Conservation (phyloP, 2,329 filamentous ascomycete genomes). For the Alternaria arbusti region DNA sequence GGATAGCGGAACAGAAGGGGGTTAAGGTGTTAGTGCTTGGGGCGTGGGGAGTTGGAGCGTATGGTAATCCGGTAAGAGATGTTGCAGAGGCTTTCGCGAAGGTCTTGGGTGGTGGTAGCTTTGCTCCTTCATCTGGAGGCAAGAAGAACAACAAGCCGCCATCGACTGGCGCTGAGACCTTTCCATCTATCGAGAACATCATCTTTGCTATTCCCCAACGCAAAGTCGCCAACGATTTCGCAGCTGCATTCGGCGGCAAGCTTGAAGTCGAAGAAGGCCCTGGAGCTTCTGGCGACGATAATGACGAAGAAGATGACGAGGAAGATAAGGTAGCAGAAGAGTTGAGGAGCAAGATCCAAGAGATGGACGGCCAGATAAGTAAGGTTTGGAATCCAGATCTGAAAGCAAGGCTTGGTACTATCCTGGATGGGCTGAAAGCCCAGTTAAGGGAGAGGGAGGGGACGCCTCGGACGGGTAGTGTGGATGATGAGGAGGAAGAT, state of each 20-base stretch:
- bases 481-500: background rate
- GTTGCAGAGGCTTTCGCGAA: slow-evolving; percentile 63
- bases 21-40: slow-evolving; percentile 63
- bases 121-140: slow-evolving; percentile 21
- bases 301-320: slow-evolving; percentile 37
- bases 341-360: slow-evolving; percentile 41
- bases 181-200: slow-evolving; percentile 59
- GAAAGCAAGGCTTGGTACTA: slow-evolving; percentile 35
- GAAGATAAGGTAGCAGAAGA: slow-evolving; percentile 36
- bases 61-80: slow-evolving; percentile 67
- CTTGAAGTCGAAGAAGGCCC: slow-evolving; percentile 47
- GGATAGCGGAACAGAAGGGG: slow-evolving; percentile 55
- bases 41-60: slow-evolving; percentile 70
- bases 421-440: slow-evolving; percentile 39
- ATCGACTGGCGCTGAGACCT: slow-evolving; percentile 35
- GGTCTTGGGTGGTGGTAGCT: slow-evolving; percentile 19
- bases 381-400: slow-evolving; percentile 45
- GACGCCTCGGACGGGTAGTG: background rate
- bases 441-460: slow-evolving; percentile 34
- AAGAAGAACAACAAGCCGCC: slow-evolving; percentile 26
- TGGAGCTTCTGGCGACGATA: slow-evolving; percentile 40
- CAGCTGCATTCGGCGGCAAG: slow-evolving; percentile 54
- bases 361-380: slow-evolving; percentile 43
- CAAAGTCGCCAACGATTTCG: slow-evolving; percentile 61
- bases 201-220: slow-evolving; percentile 65